Evolutionary conservation across 805 yeast genomes (phyloP), one percentile per base, ranked within the genome.

Genomic region (Cyberlindnera japonica): DNA sequence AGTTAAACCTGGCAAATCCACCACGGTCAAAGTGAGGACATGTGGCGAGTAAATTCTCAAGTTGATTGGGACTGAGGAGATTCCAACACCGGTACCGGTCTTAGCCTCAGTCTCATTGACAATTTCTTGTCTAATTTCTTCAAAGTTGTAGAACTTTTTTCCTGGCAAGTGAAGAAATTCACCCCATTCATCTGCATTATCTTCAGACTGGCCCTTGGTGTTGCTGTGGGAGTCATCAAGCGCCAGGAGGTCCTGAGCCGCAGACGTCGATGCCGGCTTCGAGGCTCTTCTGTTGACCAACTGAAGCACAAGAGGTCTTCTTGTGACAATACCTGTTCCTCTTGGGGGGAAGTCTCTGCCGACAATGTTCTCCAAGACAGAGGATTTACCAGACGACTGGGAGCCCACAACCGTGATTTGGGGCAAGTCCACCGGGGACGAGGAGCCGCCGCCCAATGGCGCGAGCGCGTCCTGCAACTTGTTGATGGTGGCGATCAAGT

Each of bases 341-440:
- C 96, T 74, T 41, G 96, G 96, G 48, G 88, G 68, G 64, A 87
- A 87, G 65, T 87, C 96, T 57, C 95, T 74, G 12, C 95, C 95
- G 30, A 89, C 95, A 50, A 87, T 85, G 67, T 87, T 87, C 62
- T 87, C 96, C 53, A 87, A 74, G 15, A 87, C 96, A 0, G 95
- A 86, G 18, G 91, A 82, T 65, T 87, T 87, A 49, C 96, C 96
- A 47, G 84, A 74, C 31, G 95, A 85, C 61, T 87, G 96, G 5
- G 95, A 86, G 29, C 96, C 96, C 33, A 87, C 95, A 26, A 87
- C 96, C n/a, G 96, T 87, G 57, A 88, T 88, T 63, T 88, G 96
- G 13, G 96, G 96, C 50, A 88, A 72, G 63, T 88, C 96, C 39
- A 88, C 89, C 8, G 95, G 91, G 16, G 90, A 83, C 13, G 75